Evolutionary conservation across 2,329 filamentous ascomycete genomes (phyloP).

Genomic region (Xylaria hypoxylon): DNA sequence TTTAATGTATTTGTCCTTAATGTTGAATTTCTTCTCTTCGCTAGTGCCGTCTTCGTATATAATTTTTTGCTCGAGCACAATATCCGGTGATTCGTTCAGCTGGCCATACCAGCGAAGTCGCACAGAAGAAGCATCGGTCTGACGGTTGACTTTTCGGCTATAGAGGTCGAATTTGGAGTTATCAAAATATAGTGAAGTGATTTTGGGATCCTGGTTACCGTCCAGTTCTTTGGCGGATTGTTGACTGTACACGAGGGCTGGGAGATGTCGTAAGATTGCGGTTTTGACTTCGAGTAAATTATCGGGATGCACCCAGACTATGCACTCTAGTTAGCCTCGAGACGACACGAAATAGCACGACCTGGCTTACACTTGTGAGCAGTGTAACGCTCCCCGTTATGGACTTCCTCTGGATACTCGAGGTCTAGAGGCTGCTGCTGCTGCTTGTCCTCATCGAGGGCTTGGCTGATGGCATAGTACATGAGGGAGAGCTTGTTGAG

Average conservation of each 20-base stretch:
- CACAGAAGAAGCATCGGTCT: conserved; percentile 81
- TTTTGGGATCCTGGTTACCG: conserved; percentile 83
- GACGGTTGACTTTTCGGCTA: conserved; percentile 81
- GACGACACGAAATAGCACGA: background rate
- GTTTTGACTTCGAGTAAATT: conserved; percentile 98
- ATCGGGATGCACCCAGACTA: conserved; percentile 94
- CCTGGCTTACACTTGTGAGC: conserved; percentile 81
- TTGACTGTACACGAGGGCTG: conserved; percentile 92
- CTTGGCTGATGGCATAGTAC: conserved; percentile 93
- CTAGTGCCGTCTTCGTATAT: conserved; percentile 81
- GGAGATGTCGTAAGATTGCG: conserved; percentile 88
- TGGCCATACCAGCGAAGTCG: conserved; percentile 93
- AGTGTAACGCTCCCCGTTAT: conserved; percentile 78
- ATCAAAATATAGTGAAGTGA: conserved; percentile 97
- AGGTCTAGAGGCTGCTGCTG: conserved; percentile 59
- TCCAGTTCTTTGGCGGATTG: conserved; percentile 86
- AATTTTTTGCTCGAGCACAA: conserved; percentile 90
- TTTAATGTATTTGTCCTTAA: conserved; percentile 95
- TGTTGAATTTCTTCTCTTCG: conserved; percentile 81
- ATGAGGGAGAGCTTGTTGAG: conserved; percentile 92
- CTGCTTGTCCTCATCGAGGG: conserved; percentile 71
- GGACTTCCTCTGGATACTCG: conserved; percentile 66
- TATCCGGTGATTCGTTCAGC: conserved; percentile 79
- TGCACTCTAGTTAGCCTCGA: conserved; percentile 49
- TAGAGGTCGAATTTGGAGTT: conserved; percentile 88